Conservation (phyloP, 495 filamentous ascomycete genomes). For the Daldinia loculata region DNA sequence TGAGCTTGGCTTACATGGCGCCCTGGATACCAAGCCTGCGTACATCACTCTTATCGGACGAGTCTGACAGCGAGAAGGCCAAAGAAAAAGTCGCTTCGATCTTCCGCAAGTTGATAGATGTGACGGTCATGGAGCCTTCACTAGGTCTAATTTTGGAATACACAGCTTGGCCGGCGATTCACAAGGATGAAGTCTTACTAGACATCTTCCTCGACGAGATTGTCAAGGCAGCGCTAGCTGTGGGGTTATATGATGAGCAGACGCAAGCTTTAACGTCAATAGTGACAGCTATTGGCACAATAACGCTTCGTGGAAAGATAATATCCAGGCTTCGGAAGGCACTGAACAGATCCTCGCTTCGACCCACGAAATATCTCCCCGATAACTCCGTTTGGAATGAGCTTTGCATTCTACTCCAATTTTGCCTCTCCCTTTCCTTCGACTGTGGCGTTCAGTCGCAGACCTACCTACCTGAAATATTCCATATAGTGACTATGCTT, state of each 20-base stretch:
- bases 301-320: slow-evolving; percentile 67
- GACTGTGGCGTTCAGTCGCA: slow-evolving; percentile 70
- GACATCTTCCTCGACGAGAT: slow-evolving; percentile 72
- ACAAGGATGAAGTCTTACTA: slow-evolving; percentile 66
- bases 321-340: slow-evolving; percentile 69
- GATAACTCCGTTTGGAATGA: slow-evolving; percentile 72
- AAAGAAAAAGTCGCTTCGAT: slow-evolving; percentile 67
- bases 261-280: slow-evolving; percentile 69
- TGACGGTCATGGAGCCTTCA: slow-evolving; percentile 63
- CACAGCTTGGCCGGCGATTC: slow-evolving; percentile 67
- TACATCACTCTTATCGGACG: slow-evolving; percentile 62
- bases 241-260: slow-evolving; percentile 64
- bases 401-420: slow-evolving; percentile 68
- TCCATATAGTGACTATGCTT: slow-evolving; percentile 73
- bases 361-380: slow-evolving; percentile 66
- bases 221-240: slow-evolving; percentile 64
- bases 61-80: slow-evolving; percentile 67
- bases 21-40: slow-evolving; percentile 69
- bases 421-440: slow-evolving; percentile 70
- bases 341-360: slow-evolving; percentile 68
- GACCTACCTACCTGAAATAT: slow-evolving; percentile 70
- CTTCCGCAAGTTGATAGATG: slow-evolving; percentile 69
- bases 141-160: slow-evolving; percentile 67
- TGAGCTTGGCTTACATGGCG: slow-evolving; percentile 72
- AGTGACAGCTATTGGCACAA: slow-evolving; percentile 65